Percentiles rank a stretch among this genome's conserved stretches.
Evolutionary conservation across 2,329 filamentous ascomycete species (phyloP).

Genomic region (Hymenoscyphus fructigenus): DNA sequence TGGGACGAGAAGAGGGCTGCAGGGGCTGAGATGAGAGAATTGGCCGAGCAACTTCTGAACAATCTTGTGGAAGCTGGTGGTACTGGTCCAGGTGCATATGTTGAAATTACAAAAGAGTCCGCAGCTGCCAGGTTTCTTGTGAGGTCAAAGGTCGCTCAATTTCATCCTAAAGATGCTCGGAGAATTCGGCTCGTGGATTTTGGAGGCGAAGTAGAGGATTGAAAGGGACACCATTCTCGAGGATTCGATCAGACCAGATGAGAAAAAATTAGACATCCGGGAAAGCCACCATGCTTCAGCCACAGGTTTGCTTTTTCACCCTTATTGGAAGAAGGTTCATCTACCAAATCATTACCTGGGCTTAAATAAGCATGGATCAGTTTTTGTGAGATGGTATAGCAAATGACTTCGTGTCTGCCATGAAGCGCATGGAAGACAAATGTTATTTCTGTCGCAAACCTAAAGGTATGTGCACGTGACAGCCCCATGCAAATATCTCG

Average conservation of each 20-base stretch:
- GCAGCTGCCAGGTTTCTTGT: slow-evolving; percentile 64
- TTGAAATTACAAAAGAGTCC: slow-evolving; percentile 58
- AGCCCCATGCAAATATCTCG: too few species aligned
- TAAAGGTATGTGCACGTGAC: too few species aligned
- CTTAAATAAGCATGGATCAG: too few species aligned
- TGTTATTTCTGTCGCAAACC: too few species aligned
- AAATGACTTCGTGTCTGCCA: too few species aligned
- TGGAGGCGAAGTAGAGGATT: slow-evolving; percentile 61
- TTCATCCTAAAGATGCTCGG: slow-evolving; percentile 63
- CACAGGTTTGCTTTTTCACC: not conserved
- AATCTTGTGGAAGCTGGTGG: slow-evolving; percentile 53
- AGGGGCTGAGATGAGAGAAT: slow-evolving; percentile 59
- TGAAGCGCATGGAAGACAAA: too few species aligned
- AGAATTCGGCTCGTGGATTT: slow-evolving; percentile 62
- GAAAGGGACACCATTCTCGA: slow-evolving; percentile 9
- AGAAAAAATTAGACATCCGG: not conserved
- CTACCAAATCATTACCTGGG: too few species aligned
- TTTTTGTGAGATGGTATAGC: too few species aligned
- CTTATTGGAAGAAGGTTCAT: too few species aligned
- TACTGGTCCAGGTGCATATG: slow-evolving; percentile 56
- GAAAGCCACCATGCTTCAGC: not conserved
- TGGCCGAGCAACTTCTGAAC: slow-evolving; percentile 62
- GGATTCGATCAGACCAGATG: not conserved
- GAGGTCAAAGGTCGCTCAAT: slow-evolving; percentile 63
- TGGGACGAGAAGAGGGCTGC: slow-evolving; percentile 40